Conservation (phyloP, 257 asterid species). For the Solanum corneliomulleri region DNA sequence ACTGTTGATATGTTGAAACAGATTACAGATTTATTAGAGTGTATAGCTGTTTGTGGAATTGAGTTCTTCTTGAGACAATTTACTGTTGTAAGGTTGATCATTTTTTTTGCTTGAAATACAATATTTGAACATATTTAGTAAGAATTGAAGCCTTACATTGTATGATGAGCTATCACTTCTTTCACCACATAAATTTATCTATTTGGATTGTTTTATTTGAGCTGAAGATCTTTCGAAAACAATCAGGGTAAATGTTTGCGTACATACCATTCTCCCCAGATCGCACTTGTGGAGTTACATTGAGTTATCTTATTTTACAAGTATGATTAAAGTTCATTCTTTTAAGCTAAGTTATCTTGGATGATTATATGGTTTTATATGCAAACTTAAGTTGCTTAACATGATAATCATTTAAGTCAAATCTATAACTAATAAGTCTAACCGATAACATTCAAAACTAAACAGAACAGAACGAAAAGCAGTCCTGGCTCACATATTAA, state of each 20-base stretch:
- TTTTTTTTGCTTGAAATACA: background rate
- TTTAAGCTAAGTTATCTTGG: background rate
- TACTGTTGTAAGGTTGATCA: background rate
- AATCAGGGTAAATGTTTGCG: background rate
- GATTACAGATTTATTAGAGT: background rate
- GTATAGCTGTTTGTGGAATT: background rate
- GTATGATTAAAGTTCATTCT: background rate
- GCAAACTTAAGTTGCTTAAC: background rate
- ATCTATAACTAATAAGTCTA: background rate
- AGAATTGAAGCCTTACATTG: background rate
- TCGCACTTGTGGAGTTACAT: background rate
- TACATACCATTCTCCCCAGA: background rate
- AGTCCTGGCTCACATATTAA: background rate
- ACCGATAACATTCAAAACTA: background rate
- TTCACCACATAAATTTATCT: background rate
- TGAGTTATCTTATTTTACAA: background rate
- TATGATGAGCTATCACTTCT: background rate
- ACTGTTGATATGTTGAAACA: background rate
- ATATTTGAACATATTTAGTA: too few species aligned
- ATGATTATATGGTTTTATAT: background rate
- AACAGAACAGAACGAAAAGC: fast-evolving
- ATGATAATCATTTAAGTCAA: background rate
- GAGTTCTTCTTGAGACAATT: background rate
- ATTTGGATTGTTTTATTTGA: background rate
- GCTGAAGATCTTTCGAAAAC: background rate